These are phyloP conservation scores for Trichosporon asahii DNA, from an alignment of 1,284 basidiomycete species.

Conservation along the genomic window DNA sequence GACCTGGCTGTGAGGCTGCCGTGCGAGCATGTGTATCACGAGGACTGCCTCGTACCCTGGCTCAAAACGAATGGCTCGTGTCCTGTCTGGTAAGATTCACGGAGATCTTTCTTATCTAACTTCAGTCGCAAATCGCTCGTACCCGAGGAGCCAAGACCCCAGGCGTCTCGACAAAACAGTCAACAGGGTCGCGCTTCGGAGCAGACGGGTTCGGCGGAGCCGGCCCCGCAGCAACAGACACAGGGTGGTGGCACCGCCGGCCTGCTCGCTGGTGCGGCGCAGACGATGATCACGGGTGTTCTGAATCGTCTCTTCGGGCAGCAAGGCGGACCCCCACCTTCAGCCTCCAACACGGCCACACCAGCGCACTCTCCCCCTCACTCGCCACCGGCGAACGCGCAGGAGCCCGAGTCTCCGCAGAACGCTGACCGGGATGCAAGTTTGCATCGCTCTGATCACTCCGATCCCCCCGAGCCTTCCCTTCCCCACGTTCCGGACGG, in stretches of 20 bases:
- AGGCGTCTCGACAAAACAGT: neutral
- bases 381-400: neutral
- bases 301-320: slow-evolving; percentile 43
- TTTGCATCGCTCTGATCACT: neutral
- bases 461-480: neutral
- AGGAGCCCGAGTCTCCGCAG: neutral
- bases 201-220: neutral
- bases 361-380: neutral
- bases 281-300: slow-evolving; percentile 31
- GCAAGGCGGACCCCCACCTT: slow-evolving; percentile 23
- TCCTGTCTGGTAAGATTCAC: slow-evolving; percentile 45
- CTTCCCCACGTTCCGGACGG: neutral
- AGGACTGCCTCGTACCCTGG: slow-evolving; percentile 50
- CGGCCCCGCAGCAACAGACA: neutral
- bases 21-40: slow-evolving; percentile 51
- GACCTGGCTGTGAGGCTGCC: slow-evolving; percentile 45
- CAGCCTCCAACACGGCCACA: neutral
- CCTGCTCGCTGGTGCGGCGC: slow-evolving; percentile 11
- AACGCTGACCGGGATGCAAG: neutral
- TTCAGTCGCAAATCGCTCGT: slow-evolving; percentile 27
- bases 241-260: neutral
- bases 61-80: slow-evolving; percentile 49
- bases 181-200: neutral
- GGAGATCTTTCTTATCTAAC: slow-evolving; percentile 6
- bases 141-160: neutral